phyloP scores from a whole-genome alignment of 257 asterid genomes.

The Solanum clarkiae region DNA sequence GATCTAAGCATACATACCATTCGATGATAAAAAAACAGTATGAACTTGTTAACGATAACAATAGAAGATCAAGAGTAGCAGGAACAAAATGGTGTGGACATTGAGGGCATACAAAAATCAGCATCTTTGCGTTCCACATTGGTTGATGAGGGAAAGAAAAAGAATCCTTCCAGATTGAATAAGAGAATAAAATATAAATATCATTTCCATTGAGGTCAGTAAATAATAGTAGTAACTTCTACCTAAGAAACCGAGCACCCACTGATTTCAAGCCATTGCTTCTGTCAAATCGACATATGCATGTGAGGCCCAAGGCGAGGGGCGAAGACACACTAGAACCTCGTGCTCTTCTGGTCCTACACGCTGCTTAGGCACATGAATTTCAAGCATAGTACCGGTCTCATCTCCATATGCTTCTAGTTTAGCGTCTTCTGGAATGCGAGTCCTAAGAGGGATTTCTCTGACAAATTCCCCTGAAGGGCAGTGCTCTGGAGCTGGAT shows the following conservation, averaged over 20 bases:
- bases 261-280: conserved; percentile 17
- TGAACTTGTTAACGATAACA: not conserved
- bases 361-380: conserved; percentile 36
- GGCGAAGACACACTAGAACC: conserved; percentile 40
- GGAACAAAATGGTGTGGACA: not conserved
- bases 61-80: not conserved
- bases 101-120: not conserved
- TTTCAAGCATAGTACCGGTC: conserved; percentile 39
- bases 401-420: conserved; percentile 35
- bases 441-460: conserved; percentile 33
- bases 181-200: not conserved
- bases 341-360: conserved; percentile 40
- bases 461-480: conserved; percentile 38
- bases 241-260: not conserved
- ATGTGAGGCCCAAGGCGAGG: conserved; percentile 34
- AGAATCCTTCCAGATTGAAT: not conserved
- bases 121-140: not conserved
- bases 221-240: not conserved
- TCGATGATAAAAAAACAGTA: not conserved
- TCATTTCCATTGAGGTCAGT: not conserved
- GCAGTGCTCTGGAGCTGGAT: conserved; percentile 38
- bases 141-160: not conserved
- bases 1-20: not conserved
- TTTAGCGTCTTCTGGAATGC: conserved; percentile 39
- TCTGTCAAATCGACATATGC: conserved; percentile 23